A percentile compares a stretch with the other conserved stretches of the same genome.
phyloP scores from a whole-genome alignment of 352 stramenopile genomes.

The Phytopythium kandeliae region DNA sequence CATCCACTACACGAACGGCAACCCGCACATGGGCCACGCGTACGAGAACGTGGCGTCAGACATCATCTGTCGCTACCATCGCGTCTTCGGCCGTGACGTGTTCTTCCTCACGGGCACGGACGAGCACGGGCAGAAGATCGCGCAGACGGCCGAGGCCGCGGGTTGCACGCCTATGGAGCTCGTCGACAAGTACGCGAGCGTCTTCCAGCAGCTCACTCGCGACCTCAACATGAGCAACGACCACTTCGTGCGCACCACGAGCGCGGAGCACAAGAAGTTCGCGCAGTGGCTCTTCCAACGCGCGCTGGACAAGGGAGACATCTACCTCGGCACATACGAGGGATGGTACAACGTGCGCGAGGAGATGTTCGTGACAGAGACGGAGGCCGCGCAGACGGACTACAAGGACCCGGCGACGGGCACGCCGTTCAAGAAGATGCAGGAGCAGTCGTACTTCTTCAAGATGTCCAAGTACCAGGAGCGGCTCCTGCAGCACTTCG shows the following conservation, averaged over 20 bases:
- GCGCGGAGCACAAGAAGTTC: slow-evolving; percentile 92
- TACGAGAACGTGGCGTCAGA: slow-evolving; percentile 98
- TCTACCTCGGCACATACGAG: slow-evolving; percentile 97
- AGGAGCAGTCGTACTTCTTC: slow-evolving; percentile 99
- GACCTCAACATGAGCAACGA: slow-evolving; percentile 87
- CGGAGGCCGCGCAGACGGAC: slow-evolving; percentile 92
- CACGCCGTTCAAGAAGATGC: slow-evolving; percentile 94
- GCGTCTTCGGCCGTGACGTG: slow-evolving; percentile 79
- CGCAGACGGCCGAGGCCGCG: slow-evolving; percentile 91
- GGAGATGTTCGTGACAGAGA: slow-evolving; percentile 98
- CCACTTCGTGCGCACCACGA: slow-evolving; percentile 96
- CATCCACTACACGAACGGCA: slow-evolving; percentile 98
- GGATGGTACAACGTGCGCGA: slow-evolving; percentile 99
- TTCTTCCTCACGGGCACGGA: slow-evolving; percentile 91
- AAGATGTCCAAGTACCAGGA: slow-evolving; percentile 98
- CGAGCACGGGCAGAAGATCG: slow-evolving; percentile 99
- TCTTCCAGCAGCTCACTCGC: slow-evolving; percentile 84
- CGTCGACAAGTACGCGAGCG: slow-evolving; percentile 92
- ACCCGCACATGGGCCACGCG: slow-evolving; percentile 98
- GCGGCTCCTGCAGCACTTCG: slow-evolving; percentile 93
- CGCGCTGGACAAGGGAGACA: slow-evolving; percentile 89
- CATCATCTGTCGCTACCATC: slow-evolving; percentile 95
- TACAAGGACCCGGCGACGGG: slow-evolving; percentile 94
- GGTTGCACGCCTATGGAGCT: slow-evolving; percentile 93
- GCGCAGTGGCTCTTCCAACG: slow-evolving; percentile 93